Conservation (phyloP, 352 stramenopile genomes). For the Pythium folliculosum region DNA sequence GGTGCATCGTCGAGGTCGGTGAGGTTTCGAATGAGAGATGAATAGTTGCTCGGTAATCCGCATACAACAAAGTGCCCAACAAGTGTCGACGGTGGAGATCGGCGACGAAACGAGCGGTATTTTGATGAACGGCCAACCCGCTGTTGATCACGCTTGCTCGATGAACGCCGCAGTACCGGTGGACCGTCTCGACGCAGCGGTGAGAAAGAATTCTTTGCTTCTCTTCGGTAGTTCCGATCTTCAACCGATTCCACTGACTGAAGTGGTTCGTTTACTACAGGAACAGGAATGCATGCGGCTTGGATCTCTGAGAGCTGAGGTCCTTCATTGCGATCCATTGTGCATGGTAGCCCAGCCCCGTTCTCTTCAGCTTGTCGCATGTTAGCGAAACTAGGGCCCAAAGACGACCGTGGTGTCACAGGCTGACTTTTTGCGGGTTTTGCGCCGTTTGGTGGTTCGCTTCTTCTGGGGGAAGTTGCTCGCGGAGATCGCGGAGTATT, state of each 20-base stretch:
- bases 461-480: not conserved
- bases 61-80: slow-evolving; percentile 65
- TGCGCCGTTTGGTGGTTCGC: not conserved
- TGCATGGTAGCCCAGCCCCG: not conserved
- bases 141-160: slow-evolving; percentile 10
- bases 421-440: not conserved
- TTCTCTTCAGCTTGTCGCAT: not conserved
- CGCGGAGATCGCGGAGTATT: slow-evolving; percentile 40
- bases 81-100: slow-evolving; percentile 36
- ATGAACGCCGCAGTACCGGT: slow-evolving; percentile 9
- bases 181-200: not conserved
- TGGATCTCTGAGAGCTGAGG: slow-evolving; percentile 3
- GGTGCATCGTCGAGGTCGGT: slow-evolving; percentile 45
- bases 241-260: not conserved
- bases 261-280: not conserved
- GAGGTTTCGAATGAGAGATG: slow-evolving; percentile 54
- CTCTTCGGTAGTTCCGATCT: not conserved
- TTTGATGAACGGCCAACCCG: slow-evolving; percentile 36
- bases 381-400: not conserved
- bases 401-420: not conserved
- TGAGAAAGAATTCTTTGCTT: not conserved
- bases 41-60: slow-evolving; percentile 62
- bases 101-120: slow-evolving; percentile 37
- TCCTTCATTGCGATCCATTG: not conserved
- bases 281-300: not conserved